Base-by-base conservation (phyloP, 352 stramenopile genomes). In the Globisporangium echinulatum region DNA sequence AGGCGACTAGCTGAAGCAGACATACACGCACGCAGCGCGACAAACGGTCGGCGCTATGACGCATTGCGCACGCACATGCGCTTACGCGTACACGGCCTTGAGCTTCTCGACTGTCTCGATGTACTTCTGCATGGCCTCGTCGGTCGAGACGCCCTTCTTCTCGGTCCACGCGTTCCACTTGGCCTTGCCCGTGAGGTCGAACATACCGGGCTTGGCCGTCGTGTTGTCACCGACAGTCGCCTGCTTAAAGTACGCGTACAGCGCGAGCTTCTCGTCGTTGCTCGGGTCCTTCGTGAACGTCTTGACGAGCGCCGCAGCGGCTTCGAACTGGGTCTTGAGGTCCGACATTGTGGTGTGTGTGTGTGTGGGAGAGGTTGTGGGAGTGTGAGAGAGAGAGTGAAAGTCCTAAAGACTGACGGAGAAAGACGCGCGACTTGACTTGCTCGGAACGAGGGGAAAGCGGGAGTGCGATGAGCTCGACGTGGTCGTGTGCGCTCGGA, bases 181-280 rank as follows among this genome's bases (percentile, higher is more conserved):
- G 69, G 83, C 83, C 72, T 94, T 93, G 65, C 74, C 83, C 52
- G 73, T 88, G 39, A 96, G 58, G 70, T 96, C 82, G 59, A 95
- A 90, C 82, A 96, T 94, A 62, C 87, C 85, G 6, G 88, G 82
- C 64, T 82, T 83, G 56, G 74, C 39, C 52, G 82, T 92, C 62
- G 77, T 90, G 73, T 89, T 88, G 80, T 96, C 86, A 17, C 88
- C 88, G 33, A 90, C 68, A 10, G 83, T 96, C 50, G 85, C 87
- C 72, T 96, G 88, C 82, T 96, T 96, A 84, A 82, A 96, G 67
- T 83, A 79, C n/a, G 82, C 79, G 78, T 96, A 96, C 52, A 96
- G 69, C 33, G 75, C 71, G 61, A 96, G 84, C 80, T 96, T 96
- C 68, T 96, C 85, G 53, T 93, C 83, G 82, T 96, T 94, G n/a